These are phyloP conservation scores for Boletus sp. DNA, from an alignment of 768 basidiomycete genomes.

Conservation along the genomic window DNA sequence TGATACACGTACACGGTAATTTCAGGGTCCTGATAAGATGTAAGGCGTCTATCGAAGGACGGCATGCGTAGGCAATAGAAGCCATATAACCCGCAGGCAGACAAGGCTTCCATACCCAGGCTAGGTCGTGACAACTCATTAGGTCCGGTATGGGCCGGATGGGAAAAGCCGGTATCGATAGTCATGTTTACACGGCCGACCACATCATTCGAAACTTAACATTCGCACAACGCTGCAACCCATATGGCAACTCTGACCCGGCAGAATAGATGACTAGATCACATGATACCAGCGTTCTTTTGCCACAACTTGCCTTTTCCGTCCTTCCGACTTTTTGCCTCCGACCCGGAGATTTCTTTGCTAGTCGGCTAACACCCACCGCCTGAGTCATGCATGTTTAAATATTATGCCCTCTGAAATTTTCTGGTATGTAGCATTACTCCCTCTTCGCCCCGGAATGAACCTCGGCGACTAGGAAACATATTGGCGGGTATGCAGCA, in stretches of 20 bases:
- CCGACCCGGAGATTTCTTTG: slow-evolving; percentile 17
- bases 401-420: slow-evolving; percentile 3
- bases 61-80: slow-evolving; percentile 34
- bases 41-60: slow-evolving; percentile 30
- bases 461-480: not conserved
- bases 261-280: slow-evolving; percentile 2
- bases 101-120: slow-evolving; percentile 27
- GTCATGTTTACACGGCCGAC: slow-evolving; percentile 12
- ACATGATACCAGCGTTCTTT: slow-evolving; percentile 12
- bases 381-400: slow-evolving; percentile 12
- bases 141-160: slow-evolving; percentile 21
- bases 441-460: not conserved
- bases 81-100: slow-evolving; percentile 15
- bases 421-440: slow-evolving; percentile 13
- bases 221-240: slow-evolving; percentile 2
- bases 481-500: not conserved
- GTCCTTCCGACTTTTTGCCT: slow-evolving; percentile 7
- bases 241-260: slow-evolving; percentile 22
- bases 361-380: slow-evolving; percentile 20
- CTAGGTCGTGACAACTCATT: slow-evolving; percentile 13
- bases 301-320: slow-evolving; percentile 15
- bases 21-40: slow-evolving; percentile 32
- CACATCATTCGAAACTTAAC: slow-evolving; percentile 14
- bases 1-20: slow-evolving; percentile 35
- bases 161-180: slow-evolving; percentile 16